Evolutionary conservation across 2,329 filamentous ascomycete species (phyloP), one percentile per base, ranked within the genome.

Genomic region (Penicillium sp.): DNA sequence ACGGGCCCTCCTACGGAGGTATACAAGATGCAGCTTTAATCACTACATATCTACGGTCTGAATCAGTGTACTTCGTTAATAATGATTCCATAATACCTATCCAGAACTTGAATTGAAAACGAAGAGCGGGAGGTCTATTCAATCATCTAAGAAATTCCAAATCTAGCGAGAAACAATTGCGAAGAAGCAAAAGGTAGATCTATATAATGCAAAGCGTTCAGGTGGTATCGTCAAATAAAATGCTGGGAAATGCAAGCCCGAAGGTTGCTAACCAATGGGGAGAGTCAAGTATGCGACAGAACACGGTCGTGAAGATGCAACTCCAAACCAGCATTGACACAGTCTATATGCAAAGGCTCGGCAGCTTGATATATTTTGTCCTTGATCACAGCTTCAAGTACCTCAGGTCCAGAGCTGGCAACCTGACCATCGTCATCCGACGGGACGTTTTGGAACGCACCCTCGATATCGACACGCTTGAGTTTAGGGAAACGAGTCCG

Each of bases 241-340:
- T 13, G 43, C 21, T 40, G 46, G 15, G 1, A 50, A 42, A 35
- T n/a, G 52, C 35, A 55, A 41, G n/a, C 25, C 46, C 15, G 15
- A 19, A 31, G 37, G 10, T 21, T 25, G 35, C 27, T 15, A 19
- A 27, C 12, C 4, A 15, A 31, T 21, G 15, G 10, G n/a, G 0
- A 23, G 13, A 12, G 27, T 53, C 42, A 58, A 23, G 17, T 21
- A 1, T 40, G 49, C 4, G 27, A 19, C 17, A 61, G 49, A 12
- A 38, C 48, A 21, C 70, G 68, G 50, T 72, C 70, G 21, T 68
- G 64, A 17, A 72, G 21, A 54, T 59, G 59, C 6, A 72, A 45
- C 12, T 64, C 62, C 7, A 72, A 50, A 0, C 67, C 65, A 17
- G 62, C 60, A 8, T 64, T 55, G 6, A 41, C 57, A 49, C 70